A percentile compares a stretch with the other conserved stretches of the same genome.
Evolutionary conservation across 495 filamentous ascomycete species (phyloP).

Genomic region (Neurospora africana): DNA sequence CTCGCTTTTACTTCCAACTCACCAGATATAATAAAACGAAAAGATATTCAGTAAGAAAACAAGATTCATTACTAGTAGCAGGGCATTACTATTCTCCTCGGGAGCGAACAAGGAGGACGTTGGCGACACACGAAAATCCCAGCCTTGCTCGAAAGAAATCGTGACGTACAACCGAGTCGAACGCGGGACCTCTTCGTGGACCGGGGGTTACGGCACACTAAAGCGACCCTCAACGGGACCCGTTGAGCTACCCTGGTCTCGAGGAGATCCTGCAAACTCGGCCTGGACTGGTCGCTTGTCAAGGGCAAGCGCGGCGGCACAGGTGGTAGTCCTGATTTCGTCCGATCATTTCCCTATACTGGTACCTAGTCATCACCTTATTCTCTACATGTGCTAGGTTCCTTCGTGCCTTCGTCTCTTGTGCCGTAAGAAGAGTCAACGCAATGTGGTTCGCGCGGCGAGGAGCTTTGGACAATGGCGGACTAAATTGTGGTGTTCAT

Average conservation of each 20-base stretch:
- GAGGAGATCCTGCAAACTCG: neutral
- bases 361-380: neutral
- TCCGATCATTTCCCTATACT: neutral
- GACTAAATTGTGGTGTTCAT: neutral
- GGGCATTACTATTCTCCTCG: neutral
- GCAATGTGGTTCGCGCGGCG: neutral
- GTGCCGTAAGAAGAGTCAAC: neutral
- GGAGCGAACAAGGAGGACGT: too few relatives aligned
- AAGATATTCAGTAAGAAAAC: neutral
- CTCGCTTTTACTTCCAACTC: neutral
- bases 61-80: neutral
- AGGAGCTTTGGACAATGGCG: neutral
- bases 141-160: neutral
- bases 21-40: neutral
- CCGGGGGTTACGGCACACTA: neutral
- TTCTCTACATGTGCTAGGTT: neutral
- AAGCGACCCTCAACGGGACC: neutral
- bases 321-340: neutral
- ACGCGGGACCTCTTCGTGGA: neutral
- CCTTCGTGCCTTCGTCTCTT: neutral
- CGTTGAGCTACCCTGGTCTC: neutral
- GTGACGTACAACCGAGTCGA: neutral
- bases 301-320: neutral
- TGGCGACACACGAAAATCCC: neutral
- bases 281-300: neutral